A percentile compares a stretch with the other conserved stretches of the same genome.
Conservation (phyloP, 2,329 filamentous ascomycete genomes). For the Apiospora saccharicola region DNA sequence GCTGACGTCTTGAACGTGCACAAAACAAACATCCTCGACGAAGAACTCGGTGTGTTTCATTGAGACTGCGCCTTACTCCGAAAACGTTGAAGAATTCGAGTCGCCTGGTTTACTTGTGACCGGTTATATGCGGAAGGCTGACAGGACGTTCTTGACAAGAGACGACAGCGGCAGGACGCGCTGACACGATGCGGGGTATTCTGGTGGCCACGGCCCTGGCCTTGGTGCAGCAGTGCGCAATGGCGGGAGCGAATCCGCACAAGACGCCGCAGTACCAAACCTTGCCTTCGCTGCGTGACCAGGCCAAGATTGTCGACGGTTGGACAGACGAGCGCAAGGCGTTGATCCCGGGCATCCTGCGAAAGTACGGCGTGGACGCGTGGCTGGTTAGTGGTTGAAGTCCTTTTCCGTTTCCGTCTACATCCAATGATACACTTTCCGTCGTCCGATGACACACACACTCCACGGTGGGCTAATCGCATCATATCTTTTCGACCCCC, state of each 20-base stretch:
- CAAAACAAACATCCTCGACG: not conserved
- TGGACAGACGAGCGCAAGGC: constrained; percentile 53
- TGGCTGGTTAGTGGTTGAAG: constrained; percentile 51
- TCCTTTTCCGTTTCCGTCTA: not conserved
- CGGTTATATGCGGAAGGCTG: not conserved
- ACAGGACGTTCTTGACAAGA: not conserved
- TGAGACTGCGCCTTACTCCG: not conserved
- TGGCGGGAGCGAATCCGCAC: constrained; percentile 24
- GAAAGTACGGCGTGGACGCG: constrained; percentile 54
- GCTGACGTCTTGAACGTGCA: not conserved
- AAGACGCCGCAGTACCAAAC: constrained; percentile 45
- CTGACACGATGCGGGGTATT: constrained; percentile 25
- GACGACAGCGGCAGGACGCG: not conserved
- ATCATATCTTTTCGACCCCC: not conserved
- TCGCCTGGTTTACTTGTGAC: not conserved
- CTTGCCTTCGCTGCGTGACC: constrained; percentile 52
- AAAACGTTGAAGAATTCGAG: not conserved
- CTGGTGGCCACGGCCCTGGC: constrained; percentile 13
- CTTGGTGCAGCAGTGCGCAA: constrained; percentile 4
- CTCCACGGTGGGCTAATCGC: not conserved
- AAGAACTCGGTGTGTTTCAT: not conserved
- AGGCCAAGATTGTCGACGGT: constrained; percentile 50
- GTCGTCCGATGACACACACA: no score
- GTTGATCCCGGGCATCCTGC: constrained; percentile 50
- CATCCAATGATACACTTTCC: not conserved